Percentiles rank a stretch among this genome's conserved stretches.
Evolutionary conservation across 768 basidiomycete genomes (phyloP).

Genomic region (Cystofilobasidium ferigula): DNA sequence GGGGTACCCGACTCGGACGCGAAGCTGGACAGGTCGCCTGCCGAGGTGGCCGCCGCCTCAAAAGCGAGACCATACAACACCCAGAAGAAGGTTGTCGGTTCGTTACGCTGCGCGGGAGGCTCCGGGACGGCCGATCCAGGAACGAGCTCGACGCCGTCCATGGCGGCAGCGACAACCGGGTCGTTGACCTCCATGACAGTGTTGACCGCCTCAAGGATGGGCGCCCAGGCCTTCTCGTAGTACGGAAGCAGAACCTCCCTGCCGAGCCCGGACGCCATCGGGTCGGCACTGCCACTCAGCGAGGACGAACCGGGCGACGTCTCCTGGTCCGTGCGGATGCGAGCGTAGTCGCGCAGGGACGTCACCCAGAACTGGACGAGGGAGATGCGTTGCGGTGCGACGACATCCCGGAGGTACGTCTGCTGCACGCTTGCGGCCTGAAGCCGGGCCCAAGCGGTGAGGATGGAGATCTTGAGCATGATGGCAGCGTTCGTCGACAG

Average conservation of each 20-base stretch:
- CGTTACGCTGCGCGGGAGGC: constrained; percentile 39
- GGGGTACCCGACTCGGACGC: constrained; percentile 39
- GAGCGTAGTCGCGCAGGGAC: constrained; percentile 80
- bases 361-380: constrained; percentile 80
- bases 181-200: constrained; percentile 63
- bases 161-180: constrained; percentile 58
- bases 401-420: constrained; percentile 63
- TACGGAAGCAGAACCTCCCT: constrained; percentile 86
- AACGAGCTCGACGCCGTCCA: constrained; percentile 57
- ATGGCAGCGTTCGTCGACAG: constrained; percentile 88
- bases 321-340: constrained; percentile 78
- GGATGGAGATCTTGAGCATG: constrained; percentile 81
- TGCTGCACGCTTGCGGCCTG: constrained; percentile 59
- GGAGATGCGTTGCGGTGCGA: constrained; percentile 63
- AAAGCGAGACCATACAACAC: constrained; percentile 87
- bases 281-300: constrained; percentile 12
- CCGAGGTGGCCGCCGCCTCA: constrained; percentile 52
- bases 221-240: constrained; percentile 68
- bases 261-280: constrained; percentile 56
- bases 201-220: constrained; percentile 74
- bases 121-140: constrained; percentile 6
- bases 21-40: constrained; percentile 30
- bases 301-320: constrained; percentile 49
- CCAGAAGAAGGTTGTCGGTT: constrained; percentile 74
- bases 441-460: constrained; percentile 92